Evolutionary conservation across 225 moss, liverwort and hornwort genomes (phyloP).

Genomic region (Asterella californica): DNA sequence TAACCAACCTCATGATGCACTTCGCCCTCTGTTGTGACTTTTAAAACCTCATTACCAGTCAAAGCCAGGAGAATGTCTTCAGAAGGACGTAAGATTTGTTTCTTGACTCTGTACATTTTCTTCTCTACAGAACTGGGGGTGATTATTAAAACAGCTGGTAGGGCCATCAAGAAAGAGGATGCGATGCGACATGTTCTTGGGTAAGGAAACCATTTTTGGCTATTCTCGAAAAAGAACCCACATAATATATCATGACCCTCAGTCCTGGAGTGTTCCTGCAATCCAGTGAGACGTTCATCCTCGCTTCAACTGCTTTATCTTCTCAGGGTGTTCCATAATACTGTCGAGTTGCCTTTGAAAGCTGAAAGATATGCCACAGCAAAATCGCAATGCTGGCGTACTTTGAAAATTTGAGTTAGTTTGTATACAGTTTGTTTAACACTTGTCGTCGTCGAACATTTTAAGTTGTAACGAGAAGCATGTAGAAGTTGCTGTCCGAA

Average conservation of each 20-base stretch:
- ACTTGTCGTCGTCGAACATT: too few relatives aligned
- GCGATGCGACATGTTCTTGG: slow-evolving; percentile 75
- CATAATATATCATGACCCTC: neutral
- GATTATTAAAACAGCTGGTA: slow-evolving; percentile 75
- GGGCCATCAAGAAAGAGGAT: slow-evolving; percentile 59
- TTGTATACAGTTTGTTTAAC: too few relatives aligned
- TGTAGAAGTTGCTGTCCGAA: neutral
- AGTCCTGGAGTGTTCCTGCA: neutral
- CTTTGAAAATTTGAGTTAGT: too few relatives aligned
- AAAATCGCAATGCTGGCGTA: too few relatives aligned
- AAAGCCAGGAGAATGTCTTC: neutral
- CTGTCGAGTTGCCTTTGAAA: neutral
- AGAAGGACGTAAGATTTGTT: neutral
- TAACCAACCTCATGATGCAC: neutral
- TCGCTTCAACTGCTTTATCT: neutral
- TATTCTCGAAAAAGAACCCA: neutral
- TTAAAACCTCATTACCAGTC: neutral
- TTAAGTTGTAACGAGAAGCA: too few relatives aligned
- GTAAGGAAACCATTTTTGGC: slow-evolving; percentile 32
- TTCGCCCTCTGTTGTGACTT: neutral
- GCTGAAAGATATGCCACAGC: too few relatives aligned
- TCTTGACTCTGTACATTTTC: slow-evolving; percentile 1
- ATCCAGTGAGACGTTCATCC: neutral
- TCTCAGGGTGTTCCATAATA: neutral
- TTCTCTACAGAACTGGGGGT: slow-evolving; percentile 64